phyloP scores from a whole-genome alignment of 257 asterid species.

The Rhazya stricta region DNA sequence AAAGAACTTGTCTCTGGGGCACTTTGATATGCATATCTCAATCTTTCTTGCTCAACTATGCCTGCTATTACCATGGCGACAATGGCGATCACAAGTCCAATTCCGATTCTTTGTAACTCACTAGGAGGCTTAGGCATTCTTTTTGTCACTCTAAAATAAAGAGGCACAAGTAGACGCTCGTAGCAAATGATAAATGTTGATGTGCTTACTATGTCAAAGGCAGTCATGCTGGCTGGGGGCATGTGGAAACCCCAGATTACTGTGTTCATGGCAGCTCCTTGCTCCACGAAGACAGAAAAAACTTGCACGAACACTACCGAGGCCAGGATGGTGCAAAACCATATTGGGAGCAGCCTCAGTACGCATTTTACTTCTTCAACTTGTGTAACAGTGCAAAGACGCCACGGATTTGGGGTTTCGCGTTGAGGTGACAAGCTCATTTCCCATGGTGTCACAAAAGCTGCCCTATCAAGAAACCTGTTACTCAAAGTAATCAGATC shows the following conservation, averaged over 20 bases:
- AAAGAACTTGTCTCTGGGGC: slow-evolving; percentile 52
- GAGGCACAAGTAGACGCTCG: slow-evolving; percentile 55
- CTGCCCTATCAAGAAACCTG: slow-evolving; percentile 78
- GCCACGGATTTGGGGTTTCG: slow-evolving; percentile 62
- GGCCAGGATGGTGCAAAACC: slow-evolving; percentile 72
- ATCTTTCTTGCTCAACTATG: slow-evolving; percentile 56
- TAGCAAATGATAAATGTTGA: slow-evolving; percentile 73
- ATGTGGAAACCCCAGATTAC: slow-evolving; percentile 40
- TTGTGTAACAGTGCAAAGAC: slow-evolving; percentile 65
- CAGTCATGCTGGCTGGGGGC: slow-evolving; percentile 83
- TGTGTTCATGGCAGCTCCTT: slow-evolving; percentile 77
- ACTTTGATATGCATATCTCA: slow-evolving; percentile 30
- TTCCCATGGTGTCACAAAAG: slow-evolving; percentile 49
- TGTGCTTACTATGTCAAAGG: slow-evolving; percentile 69
- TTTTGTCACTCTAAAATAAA: slow-evolving; percentile 49
- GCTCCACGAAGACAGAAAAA: slow-evolving; percentile 76
- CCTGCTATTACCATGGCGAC: slow-evolving; percentile 63
- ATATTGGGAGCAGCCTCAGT: slow-evolving; percentile 66
- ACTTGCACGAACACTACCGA: slow-evolving; percentile 74
- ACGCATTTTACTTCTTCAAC: slow-evolving; percentile 85
- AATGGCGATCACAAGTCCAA: slow-evolving; percentile 60
- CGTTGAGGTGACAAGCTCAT: slow-evolving; percentile 31
- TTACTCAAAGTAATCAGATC: background rate
- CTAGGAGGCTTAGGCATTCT: slow-evolving; percentile 47
- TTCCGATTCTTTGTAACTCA: slow-evolving; percentile 68